Base-by-base conservation (phyloP, 352 stramenopile species). In the Phytophthora sansomeana region DNA sequence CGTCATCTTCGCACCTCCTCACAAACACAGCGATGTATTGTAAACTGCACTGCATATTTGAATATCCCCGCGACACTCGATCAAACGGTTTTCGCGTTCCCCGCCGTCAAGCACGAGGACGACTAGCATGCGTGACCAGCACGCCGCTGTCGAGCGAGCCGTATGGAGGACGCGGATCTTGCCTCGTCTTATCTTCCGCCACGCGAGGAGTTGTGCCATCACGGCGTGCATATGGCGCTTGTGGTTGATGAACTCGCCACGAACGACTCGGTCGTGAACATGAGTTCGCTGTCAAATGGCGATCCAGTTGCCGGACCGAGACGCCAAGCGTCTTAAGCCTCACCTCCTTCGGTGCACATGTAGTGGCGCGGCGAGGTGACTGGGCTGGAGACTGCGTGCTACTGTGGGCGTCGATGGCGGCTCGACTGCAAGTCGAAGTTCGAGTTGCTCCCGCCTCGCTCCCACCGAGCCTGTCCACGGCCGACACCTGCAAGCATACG, bases 111-210 rank as follows among this genome's bases (percentile, higher is more conserved):
- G 41, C 24, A 21, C 16, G 35, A 58, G 49, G 35, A 38, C 32
- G 49, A 50, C 47, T 29, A 48, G 63, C 56, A 72, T 50, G 58
- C 32, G 50, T 35, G 14, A 35, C 33, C 33, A 52, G 21, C 38
- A 50, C 41, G 29, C 48, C 48, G 47, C 56, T 62, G 41, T 61
- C 41, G 55, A 64, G 24, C 52, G 52, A 63, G 38, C 51, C 58
- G 58, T 48, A 53, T 60, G 30, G 30, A 42, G 7, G 24, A 14
- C 26, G 32, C 51, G 57, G 26, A 46, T 63, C 52, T 72, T 58
- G 53, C 60, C 39, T 67, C 59, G 71, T 63, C 60, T 71, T 71
- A 65, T 73, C 58, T 48, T 47, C 50, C n/a, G 26, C 43, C 51
- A 64, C 38, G 35, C 51, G 50, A 24, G 21, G 21, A 58, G 26